Evolutionary conservation across 2,329 filamentous ascomycete genomes (phyloP).

Genomic region (Colletotrichum tofieldiae): DNA sequence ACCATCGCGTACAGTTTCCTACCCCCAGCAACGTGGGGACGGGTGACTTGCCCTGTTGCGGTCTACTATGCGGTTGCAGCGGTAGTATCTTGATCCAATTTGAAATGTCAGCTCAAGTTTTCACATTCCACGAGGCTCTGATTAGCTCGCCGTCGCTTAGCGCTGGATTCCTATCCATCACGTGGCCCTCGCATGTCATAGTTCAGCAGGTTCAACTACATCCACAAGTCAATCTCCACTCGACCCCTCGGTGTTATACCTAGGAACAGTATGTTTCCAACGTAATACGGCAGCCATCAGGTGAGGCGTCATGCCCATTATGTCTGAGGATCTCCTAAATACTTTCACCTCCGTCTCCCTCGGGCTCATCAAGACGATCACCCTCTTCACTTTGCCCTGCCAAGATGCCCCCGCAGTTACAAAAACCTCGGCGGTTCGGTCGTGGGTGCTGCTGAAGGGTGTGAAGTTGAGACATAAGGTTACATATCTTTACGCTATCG

Average conservation of each 20-base stretch:
- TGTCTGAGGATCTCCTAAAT: too few relatives aligned
- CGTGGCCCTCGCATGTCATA: background rate
- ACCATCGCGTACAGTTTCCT: background rate
- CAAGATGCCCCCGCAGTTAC: background rate
- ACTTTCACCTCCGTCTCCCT: background rate
- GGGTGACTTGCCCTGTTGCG: too few relatives aligned
- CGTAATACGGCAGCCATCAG: background rate
- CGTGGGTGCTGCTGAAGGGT: background rate
- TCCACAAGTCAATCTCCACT: background rate
- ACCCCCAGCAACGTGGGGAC: background rate
- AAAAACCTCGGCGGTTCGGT: background rate
- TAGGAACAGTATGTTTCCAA: background rate
- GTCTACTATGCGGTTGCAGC: background rate
- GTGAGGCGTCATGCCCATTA: background rate
- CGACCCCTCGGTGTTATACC: too few relatives aligned
- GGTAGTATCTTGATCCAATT: too few relatives aligned
- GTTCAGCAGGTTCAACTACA: background rate
- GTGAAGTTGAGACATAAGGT: conserved; percentile 18
- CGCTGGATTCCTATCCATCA: background rate
- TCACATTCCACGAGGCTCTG: background rate
- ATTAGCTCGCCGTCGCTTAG: background rate
- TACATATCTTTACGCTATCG: conserved; percentile 19
- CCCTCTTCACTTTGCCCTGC: background rate
- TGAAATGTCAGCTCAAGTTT: background rate
- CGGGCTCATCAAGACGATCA: background rate